These are phyloP conservation scores for Linaria vulgaris DNA, from an alignment of 257 asterid species.

Conservation along the genomic window DNA sequence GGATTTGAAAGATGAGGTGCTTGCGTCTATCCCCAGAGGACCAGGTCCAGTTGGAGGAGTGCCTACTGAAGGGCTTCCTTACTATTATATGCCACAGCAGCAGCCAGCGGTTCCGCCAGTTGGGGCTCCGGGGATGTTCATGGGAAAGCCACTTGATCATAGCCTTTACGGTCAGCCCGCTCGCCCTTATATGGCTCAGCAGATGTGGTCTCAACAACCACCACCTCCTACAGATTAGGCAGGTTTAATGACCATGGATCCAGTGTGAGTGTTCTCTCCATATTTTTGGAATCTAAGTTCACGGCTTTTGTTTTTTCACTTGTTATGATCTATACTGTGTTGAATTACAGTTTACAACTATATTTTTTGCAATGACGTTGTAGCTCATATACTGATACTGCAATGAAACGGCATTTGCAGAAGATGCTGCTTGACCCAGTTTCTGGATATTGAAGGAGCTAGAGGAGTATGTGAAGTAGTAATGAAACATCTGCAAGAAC, in stretches of 20 bases:
- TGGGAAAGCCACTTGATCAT: slow-evolving; percentile 86
- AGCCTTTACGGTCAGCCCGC: slow-evolving; percentile 68
- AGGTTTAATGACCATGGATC: slow-evolving; percentile 23
- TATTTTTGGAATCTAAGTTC: neutral
- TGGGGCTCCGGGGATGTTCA: slow-evolving; percentile 67
- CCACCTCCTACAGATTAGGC: slow-evolving; percentile 63
- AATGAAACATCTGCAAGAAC: neutral
- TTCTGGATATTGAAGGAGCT: slow-evolving; percentile 19
- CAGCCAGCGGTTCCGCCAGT: slow-evolving; percentile 52
- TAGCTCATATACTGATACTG: neutral
- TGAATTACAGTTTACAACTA: no score
- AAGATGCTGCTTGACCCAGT: slow-evolving; percentile 16
- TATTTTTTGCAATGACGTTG: no score
- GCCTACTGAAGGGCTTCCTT: slow-evolving; percentile 79
- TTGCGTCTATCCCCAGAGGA: slow-evolving; percentile 88
- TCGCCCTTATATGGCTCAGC: slow-evolving; percentile 81
- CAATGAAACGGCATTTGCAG: slow-evolving; percentile 32
- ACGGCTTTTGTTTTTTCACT: no score
- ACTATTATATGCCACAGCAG: slow-evolving; percentile 70
- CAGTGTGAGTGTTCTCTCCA: neutral
- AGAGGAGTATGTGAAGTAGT: slow-evolving; percentile 6
- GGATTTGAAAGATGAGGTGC: slow-evolving; percentile 47
- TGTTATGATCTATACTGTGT: neutral
- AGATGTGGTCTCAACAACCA: slow-evolving; percentile 84
- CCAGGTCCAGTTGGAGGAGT: slow-evolving; percentile 76